These are phyloP conservation scores for Sarocladiaceae sp. DNA, from an alignment of 2,329 filamentous ascomycete species.

Conservation along the genomic window DNA sequence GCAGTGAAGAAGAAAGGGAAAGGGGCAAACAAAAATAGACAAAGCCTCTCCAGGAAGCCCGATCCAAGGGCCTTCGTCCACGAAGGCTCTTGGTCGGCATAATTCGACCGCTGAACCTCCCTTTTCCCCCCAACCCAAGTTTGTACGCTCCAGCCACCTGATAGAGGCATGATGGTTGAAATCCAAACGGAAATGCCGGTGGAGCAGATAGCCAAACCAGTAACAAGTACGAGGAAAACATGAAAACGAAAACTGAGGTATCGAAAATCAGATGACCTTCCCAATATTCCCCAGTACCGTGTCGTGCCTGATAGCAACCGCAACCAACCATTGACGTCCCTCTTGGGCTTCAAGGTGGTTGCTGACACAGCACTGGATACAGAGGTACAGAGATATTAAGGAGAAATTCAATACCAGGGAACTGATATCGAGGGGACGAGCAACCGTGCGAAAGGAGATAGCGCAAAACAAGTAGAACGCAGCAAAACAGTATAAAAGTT, in stretches of 20 bases:
- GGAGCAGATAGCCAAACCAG: constrained; percentile 7
- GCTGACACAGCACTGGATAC: too few species aligned
- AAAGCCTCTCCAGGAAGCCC: constrained; percentile 6
- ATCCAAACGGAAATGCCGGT: not conserved
- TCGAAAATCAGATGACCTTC: not conserved
- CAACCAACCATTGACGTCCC: too few species aligned
- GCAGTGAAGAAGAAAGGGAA: not conserved
- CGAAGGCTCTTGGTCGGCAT: not conserved
- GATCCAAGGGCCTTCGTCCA: not conserved
- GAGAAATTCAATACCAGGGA: too few species aligned
- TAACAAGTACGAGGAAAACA: not conserved
- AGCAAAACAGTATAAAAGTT: too few species aligned
- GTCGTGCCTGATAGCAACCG: too few species aligned
- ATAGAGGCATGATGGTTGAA: not conserved
- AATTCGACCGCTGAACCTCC: not conserved
- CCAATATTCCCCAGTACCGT: too few species aligned
- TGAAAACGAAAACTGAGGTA: not conserved
- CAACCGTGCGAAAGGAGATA: too few species aligned
- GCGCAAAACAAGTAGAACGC: too few species aligned
- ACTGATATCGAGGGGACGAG: too few species aligned
- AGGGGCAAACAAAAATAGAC: not conserved
- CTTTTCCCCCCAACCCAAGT: not conserved
- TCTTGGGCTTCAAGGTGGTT: too few species aligned
- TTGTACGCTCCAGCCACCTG: not conserved
- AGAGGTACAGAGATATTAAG: too few species aligned